Evolutionary conservation across 306 rosid genomes (phyloP), one percentile per base, ranked within the genome.

Genomic region (Trichosanthes truncata): DNA sequence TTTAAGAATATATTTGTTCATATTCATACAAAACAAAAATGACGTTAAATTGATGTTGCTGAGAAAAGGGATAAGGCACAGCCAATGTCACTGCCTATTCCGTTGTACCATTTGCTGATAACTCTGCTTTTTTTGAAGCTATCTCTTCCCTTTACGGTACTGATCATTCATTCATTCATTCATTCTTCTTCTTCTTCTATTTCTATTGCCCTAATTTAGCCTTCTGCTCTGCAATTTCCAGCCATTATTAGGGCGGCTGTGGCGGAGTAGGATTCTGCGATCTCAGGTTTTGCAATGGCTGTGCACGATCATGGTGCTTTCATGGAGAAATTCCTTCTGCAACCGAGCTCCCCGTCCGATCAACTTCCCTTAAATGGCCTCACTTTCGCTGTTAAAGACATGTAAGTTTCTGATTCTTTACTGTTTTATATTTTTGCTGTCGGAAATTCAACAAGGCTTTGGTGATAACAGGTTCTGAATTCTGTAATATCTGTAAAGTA

Each of bases 351-450:
- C 84, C 80, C 96, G 4, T 57, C 87, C 13, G 80, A 35, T 9
- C 63, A 51, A 38, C 92, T 90, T 86, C 96, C 97, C 35, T 76
- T 93, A 69, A 84, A 81, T 75, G 74, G 89, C 84, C 99, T 93
- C 86, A 91, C 91, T 26, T 95, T 95, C 80, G 99, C 97, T 11
- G 87, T 91, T 80, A 95, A 95, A 86, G 99, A 95, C 84, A 91
- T 95, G 99, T 92, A 82, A 84, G 90, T 7, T 52, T 52, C 49
- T 74, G 7, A 23, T 43, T 68, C 45, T 25, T 83, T 23, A 31
- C 29, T 25, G 10, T 48, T 48, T 11, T 13, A 0, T 12, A 1
- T 13, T 9, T 1, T 33, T 66, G 13, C 4, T 6, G 14, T 12
- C 3, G 31, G 29, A 57, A 23, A 23, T 59, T 9, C 17, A 26